phyloP scores from a whole-genome alignment of 306 rosid species.

The Purshia tridentata region DNA sequence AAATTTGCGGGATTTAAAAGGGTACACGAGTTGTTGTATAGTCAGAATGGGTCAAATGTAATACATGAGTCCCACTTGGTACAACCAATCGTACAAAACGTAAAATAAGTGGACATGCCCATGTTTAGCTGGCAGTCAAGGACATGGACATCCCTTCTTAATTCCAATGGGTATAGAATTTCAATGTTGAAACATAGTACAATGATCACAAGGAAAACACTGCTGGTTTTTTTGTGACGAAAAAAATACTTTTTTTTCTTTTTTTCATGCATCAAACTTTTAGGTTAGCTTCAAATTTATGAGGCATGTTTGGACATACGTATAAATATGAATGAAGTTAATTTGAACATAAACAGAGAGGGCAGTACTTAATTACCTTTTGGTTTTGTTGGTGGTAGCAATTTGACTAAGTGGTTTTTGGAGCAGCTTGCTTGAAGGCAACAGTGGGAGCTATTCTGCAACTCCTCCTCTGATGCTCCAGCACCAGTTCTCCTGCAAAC shows the following conservation, averaged over 20 bases:
- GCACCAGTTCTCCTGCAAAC: constrained; percentile 96
- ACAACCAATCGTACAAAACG: neutral
- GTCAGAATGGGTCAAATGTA: neutral
- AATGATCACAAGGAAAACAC: no score
- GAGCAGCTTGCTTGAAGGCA: constrained; percentile 94
- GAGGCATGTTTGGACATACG: neutral
- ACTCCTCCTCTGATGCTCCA: constrained; percentile 99
- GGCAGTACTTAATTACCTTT: constrained; percentile 37
- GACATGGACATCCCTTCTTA: no score
- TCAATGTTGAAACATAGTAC: no score
- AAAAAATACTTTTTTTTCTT: neutral
- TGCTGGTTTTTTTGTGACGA: neutral
- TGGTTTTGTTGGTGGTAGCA: constrained; percentile 28
- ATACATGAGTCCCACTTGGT: neutral
- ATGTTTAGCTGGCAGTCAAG: neutral
- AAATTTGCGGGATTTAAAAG: neutral
- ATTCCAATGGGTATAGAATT: no score
- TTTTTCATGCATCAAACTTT: no score
- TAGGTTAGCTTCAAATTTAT: neutral
- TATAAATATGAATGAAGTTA: neutral
- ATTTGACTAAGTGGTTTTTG: constrained; percentile 45
- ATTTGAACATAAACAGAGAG: constrained; percentile 31
- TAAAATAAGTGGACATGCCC: neutral
- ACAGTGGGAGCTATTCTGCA: constrained; percentile 99
- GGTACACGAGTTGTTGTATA: neutral